These are phyloP conservation scores for Apiotrichum gamsii DNA, from an alignment of 1,284 basidiomycete genomes.

Conservation along the genomic window DNA sequence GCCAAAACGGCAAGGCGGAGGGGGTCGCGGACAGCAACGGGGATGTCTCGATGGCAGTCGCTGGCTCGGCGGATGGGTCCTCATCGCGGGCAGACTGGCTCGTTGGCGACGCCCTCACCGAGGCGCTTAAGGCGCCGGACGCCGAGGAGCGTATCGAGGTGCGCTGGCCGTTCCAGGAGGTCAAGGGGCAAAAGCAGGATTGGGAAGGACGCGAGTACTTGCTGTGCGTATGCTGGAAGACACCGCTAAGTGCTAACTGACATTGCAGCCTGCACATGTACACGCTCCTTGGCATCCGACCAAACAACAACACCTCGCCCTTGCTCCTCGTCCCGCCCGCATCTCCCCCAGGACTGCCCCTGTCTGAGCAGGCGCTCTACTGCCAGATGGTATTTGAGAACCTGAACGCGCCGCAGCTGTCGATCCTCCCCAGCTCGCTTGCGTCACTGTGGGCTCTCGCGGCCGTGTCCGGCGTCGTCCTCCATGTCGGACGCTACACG, in stretches of 20 bases:
- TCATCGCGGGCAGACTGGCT: conserved; percentile 77
- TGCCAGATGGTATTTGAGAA: conserved; percentile 89
- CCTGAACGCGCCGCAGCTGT: conserved; percentile 85
- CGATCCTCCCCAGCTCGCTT: conserved; percentile 76
- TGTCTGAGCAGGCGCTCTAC: conserved; percentile 65
- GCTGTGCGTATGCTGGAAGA: conserved; percentile 57
- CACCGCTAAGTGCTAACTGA: conserved; percentile 9
- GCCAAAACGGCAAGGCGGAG: conserved; percentile 2
- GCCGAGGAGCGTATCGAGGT: conserved; percentile 59
- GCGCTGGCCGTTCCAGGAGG: conserved; percentile 78
- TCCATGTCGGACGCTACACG: conserved; percentile 73
- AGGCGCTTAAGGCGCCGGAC: conserved; percentile 62
- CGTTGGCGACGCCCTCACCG: conserved; percentile 72
- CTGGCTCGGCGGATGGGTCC: neutral
- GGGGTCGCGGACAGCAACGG: conserved; percentile 15
- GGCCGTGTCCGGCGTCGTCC: conserved; percentile 67
- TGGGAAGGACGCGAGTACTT: conserved; percentile 89
- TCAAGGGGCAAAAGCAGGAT: conserved; percentile 58
- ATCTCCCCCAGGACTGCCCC: conserved; percentile 48
- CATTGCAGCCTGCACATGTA: conserved; percentile 72
- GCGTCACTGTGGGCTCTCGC: conserved; percentile 78
- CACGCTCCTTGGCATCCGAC: conserved; percentile 65
- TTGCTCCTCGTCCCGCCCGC: conserved; percentile 52
- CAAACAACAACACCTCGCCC: conserved; percentile 63
- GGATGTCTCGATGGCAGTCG: conserved; percentile 10